Base-by-base conservation (phyloP, 306 rosid species). In the Oxytropis ochrocephala region DNA sequence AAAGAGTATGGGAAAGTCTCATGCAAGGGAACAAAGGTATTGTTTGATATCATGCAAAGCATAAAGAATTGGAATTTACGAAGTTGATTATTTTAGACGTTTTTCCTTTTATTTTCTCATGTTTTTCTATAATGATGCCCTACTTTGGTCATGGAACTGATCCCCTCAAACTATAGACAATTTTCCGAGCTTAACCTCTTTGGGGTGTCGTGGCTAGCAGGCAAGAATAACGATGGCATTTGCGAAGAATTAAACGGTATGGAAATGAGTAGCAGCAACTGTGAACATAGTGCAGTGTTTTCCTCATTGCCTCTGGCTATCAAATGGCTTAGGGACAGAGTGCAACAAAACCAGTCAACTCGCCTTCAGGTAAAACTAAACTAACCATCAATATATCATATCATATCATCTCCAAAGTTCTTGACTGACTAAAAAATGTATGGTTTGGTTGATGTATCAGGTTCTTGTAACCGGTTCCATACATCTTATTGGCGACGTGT, bases 381-480 rank as follows among this genome's bases (percentile, higher is more conserved):
- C 44, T n/a, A n/a, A n/a, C n/a, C n/a, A n/a, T n/a, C n/a, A n/a
- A n/a, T n/a, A n/a, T n/a, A n/a, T n/a, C n/a, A n/a, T n/a, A n/a
- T n/a, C n/a, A n/a, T 32, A 13, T 30, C 42, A 56, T 56, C 19
- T 32, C n/a, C 27, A 21, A 5, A 2, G 27, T 21, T 0, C 58
- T 54, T 35, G 9, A 72, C 71, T 78, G 39, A 68, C 42, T 5
- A 68, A 66, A 61, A 33, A 24, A 56, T 53, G 50, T 72, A 5
- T 78, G 68, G 54, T 41, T 24, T 24, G 29, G 29, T 24, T 70
- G 61, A 58, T 72, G 52, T 44, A 60, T 69, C 86, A 94, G 98
- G 97, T 94, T 58, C 95, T 94, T 51, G 97, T 94, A 46, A 88
- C 97, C 5, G 96, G 98, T 63, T 94, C 97, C 54, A 52, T 94